Evolutionary conservation across 2,329 filamentous ascomycete genomes (phyloP).

Genomic region (Rhynchosporium agropyri): DNA sequence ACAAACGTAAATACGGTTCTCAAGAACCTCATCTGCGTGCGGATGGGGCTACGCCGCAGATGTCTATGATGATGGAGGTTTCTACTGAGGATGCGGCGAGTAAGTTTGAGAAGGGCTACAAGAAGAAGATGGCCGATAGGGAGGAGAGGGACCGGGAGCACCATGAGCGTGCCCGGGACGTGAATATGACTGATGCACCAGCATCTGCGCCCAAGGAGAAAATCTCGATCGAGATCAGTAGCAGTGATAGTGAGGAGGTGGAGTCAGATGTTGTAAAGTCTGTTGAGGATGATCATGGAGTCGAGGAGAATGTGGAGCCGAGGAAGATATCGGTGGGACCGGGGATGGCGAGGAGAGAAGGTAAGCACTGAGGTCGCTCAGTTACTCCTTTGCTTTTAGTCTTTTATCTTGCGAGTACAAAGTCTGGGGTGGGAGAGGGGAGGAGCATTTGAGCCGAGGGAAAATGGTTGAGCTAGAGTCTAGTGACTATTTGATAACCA

Average conservation of each 20-base stretch:
- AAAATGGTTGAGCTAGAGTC: too few species aligned
- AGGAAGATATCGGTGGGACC: neutral
- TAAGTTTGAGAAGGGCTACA: slow-evolving; percentile 20
- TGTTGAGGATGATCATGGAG: neutral
- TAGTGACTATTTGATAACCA: too few species aligned
- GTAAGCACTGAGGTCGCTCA: slow-evolving; percentile 1
- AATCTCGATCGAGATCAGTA: slow-evolving; percentile 4
- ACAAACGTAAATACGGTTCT: slow-evolving; percentile 16
- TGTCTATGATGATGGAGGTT: slow-evolving; percentile 1
- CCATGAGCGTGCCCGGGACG: neutral
- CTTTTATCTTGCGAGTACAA: too few species aligned
- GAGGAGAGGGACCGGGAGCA: slow-evolving; percentile 1
- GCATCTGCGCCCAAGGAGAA: neutral
- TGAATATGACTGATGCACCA: neutral
- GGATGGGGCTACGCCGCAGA: neutral
- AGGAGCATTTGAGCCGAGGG: too few species aligned
- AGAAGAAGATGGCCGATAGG: slow-evolving; percentile 5
- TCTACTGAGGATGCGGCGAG: slow-evolving; percentile 21
- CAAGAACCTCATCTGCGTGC: slow-evolving; percentile 5
- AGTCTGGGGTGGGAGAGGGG: too few species aligned
- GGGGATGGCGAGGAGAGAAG: slow-evolving; percentile 1
- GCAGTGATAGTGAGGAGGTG: slow-evolving; percentile 3
- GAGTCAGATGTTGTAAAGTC: neutral
- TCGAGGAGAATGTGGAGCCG: neutral
- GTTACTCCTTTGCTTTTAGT: too few species aligned